phyloP scores from a whole-genome alignment of 2,329 filamentous ascomycete species.

The Exserohilum rostratum region DNA sequence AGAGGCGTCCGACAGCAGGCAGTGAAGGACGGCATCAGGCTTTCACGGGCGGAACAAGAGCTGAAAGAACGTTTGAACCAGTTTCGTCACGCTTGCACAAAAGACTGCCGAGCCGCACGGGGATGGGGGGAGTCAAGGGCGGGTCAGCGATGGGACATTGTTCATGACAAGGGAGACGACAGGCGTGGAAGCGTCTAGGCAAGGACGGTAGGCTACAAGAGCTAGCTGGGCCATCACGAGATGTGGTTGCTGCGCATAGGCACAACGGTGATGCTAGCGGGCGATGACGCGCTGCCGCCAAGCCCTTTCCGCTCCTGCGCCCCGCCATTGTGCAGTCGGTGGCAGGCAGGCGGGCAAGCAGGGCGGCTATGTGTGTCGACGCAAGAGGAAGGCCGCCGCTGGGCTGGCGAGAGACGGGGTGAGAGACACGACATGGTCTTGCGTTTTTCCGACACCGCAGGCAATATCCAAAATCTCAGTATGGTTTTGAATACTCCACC shows the following conservation, averaged over 20 bases:
- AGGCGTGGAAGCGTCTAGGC: not conserved
- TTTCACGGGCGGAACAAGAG: slow-evolving; percentile 13
- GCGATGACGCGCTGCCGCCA: slow-evolving; percentile 22
- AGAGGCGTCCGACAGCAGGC: slow-evolving; percentile 8
- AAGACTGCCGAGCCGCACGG: not conserved
- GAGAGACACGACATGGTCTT: too few relatives aligned
- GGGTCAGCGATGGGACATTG: not conserved
- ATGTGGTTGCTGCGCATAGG: not conserved
- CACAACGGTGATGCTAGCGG: slow-evolving; percentile 1
- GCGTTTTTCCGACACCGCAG: too few relatives aligned
- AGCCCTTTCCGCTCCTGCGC: not conserved
- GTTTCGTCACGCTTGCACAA: slow-evolving; percentile 6
- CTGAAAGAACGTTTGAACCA: not conserved
- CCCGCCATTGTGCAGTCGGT: not conserved
- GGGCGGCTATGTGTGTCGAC: too few relatives aligned
- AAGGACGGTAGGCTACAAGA: slow-evolving; percentile 10
- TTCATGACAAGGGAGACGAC: not conserved
- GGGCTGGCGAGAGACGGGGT: too few relatives aligned
- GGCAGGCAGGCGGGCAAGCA: not conserved
- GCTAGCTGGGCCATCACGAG: slow-evolving; percentile 6
- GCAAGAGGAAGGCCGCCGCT: too few relatives aligned
- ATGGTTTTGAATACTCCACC: too few relatives aligned
- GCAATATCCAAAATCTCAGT: too few relatives aligned
- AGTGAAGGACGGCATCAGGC: slow-evolving; percentile 31
- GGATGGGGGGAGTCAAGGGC: not conserved